phyloP scores from a whole-genome alignment of 1,284 basidiomycete genomes.

The Albatrellus sp. region DNA sequence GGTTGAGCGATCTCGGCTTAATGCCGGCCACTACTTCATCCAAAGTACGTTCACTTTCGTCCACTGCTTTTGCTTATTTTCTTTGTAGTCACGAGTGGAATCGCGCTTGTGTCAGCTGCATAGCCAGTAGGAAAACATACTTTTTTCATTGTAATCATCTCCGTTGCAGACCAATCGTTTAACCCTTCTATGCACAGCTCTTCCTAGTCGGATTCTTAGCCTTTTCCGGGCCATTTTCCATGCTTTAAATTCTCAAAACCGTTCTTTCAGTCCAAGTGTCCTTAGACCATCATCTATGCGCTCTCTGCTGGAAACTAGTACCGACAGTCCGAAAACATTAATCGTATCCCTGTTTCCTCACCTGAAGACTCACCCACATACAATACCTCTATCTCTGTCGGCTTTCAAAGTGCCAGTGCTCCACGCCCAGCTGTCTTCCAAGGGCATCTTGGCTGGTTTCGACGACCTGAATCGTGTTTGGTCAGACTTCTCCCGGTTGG shows the following conservation, averaged over 20 bases:
- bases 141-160: neutral
- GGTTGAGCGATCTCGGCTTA: constrained; percentile 39
- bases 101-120: neutral
- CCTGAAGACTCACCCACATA: constrained; percentile 24
- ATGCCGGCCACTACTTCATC: constrained; percentile 43
- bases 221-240: constrained; percentile 29
- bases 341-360: constrained; percentile 54
- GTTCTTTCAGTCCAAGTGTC: constrained; percentile 34
- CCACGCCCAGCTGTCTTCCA: constrained; percentile 4
- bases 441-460: constrained; percentile 13
- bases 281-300: constrained; percentile 40
- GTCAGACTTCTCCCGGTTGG: constrained; percentile 9
- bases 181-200: constrained; percentile 26
- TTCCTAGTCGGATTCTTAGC: constrained; percentile 40
- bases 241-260: constrained; percentile 30
- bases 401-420: constrained; percentile 1
- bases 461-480: constrained; percentile 8
- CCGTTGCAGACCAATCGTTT: neutral
- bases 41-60: constrained; percentile 40
- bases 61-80: constrained; percentile 1
- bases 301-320: constrained; percentile 29
- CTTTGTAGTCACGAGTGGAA: neutral
- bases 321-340: constrained; percentile 33
- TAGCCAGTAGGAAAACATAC: neutral
- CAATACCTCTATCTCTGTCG: constrained; percentile 12